Evolutionary conservation across 23 red algal species (phyloP), one percentile per base, ranked within the genome.

Genomic region (Chondrus crispus): DNA sequence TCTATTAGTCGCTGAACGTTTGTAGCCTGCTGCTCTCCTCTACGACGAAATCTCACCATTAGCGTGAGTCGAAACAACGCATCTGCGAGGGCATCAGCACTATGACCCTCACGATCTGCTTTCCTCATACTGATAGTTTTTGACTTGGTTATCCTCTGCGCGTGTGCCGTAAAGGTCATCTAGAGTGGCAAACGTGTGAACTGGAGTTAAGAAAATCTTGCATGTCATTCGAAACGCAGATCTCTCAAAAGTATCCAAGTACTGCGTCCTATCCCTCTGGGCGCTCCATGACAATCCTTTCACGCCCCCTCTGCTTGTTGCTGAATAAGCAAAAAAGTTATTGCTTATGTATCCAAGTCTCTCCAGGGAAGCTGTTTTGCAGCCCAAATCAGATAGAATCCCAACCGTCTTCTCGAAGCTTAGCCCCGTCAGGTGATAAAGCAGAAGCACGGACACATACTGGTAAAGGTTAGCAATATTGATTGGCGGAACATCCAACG

Each of bases 371-470:
- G 30, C 22, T 43, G 47, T 20, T 24, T 0, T 57, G 48, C 2
- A 46, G 45, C 46, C 46, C 22, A 82, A 0, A 26, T 57, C 30
- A 33, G 26, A 38, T 11, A 82, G 78, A 36, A 57, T 50, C 20
- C 43, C 47, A 8, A 58, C 43, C 57, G 78, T 82, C 39, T 37
- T 82, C 48, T 82, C 78, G 57, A 60, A 82, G 26, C 78, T 2
- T 11, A 53, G 2, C 46, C 78, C 78, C 12, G 78, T 82, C 47
- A 53, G 29, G 51, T 58, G 78, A 18, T 24, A 82, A 20, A 82
- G 40, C 22, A 57, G 30, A 22, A 82, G 22, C 40, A 82, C 78
- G 24, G 1, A 50, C 18, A 82, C 51, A 37, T 57, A 82, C 18
- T 47, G 30, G 28, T 82, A 82, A 41, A 82, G 26, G 46, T 82